Percentiles rank a stretch among this genome's conserved stretches.
These are phyloP conservation scores for Galerina sulciceps DNA, from an alignment of 768 basidiomycete species.

Conservation along the genomic window DNA sequence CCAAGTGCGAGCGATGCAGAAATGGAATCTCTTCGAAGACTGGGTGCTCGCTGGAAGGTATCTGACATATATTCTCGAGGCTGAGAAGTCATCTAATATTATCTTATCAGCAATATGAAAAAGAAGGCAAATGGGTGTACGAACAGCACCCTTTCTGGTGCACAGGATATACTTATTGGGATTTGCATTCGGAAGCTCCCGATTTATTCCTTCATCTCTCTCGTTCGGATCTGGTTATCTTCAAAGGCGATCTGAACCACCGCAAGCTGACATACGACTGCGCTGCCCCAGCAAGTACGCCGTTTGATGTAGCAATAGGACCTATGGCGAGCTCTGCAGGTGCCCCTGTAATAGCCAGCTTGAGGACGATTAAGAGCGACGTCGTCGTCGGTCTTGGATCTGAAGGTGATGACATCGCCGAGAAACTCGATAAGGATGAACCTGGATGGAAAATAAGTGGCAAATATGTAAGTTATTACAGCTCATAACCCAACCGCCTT, in stretches of 20 bases:
- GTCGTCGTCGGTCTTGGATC: constrained; percentile 87
- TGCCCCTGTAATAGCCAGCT: constrained; percentile 82
- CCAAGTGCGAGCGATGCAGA: constrained; percentile 80
- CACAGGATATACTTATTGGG: constrained; percentile 96
- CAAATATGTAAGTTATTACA: constrained; percentile 76
- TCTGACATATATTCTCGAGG: not conserved
- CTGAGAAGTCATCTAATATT: not conserved
- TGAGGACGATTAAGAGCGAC: constrained; percentile 94
- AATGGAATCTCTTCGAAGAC: constrained; percentile 75
- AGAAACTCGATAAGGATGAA: constrained; percentile 81
- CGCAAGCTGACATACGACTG: constrained; percentile 90
- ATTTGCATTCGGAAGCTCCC: constrained; percentile 80
- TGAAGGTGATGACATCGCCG: constrained; percentile 70
- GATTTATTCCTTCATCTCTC: constrained; percentile 93
- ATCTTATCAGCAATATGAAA: constrained; percentile 77
- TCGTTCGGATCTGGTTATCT: constrained; percentile 86
- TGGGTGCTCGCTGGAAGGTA: constrained; percentile 92
- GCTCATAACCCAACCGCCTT: not conserved
- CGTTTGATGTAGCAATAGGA: constrained; percentile 90
- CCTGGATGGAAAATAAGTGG: constrained; percentile 97
- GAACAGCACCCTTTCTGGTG: constrained; percentile 96
- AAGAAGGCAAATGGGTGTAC: constrained; percentile 91
- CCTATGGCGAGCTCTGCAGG: constrained; percentile 90
- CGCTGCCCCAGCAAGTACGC: constrained; percentile 83
- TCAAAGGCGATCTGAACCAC: constrained; percentile 96